A percentile compares a stretch with the other conserved stretches of the same genome.
These are phyloP conservation scores for Aspergillus nanangensis DNA, from an alignment of 495 filamentous ascomycete species.

Conservation along the genomic window DNA sequence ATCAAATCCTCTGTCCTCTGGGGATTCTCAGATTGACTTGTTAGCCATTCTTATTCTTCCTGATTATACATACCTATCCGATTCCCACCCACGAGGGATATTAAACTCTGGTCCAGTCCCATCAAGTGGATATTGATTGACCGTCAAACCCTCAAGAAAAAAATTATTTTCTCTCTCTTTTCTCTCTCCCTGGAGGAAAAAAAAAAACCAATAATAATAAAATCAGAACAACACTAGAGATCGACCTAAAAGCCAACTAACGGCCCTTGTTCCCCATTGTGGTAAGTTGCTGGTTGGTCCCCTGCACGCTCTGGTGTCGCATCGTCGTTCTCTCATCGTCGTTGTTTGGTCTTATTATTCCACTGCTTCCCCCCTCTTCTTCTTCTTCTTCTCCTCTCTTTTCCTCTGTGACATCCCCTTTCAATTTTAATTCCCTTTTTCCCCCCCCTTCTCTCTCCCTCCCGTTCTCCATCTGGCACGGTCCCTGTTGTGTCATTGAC, in stretches of 20 bases:
- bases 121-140: too few species aligned
- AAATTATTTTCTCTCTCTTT: not conserved
- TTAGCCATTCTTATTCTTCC: too few species aligned
- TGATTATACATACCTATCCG: too few species aligned
- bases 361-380: conserved; percentile 5
- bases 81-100: too few species aligned
- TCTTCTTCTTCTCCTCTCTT: conserved; percentile 9
- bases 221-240: conserved; percentile 8
- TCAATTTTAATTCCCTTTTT: too few species aligned
- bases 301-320: conserved; percentile 17
- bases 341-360: conserved; percentile 2
- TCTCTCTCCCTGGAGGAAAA: not conserved
- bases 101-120: too few species aligned
- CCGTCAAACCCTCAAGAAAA: too few species aligned
- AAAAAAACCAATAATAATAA: conserved; percentile 9
- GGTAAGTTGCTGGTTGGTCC: conserved; percentile 17
- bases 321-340: conserved; percentile 4
- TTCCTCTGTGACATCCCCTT: too few species aligned
- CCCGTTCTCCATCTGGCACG: conserved; percentile 18
- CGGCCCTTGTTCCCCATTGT: conserved; percentile 17
- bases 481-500: conserved; percentile 11
- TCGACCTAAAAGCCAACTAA: conserved; percentile 12
- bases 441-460: conserved; percentile 12
- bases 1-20: too few species aligned
- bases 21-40: too few species aligned